Evolutionary conservation across 805 yeast species (phyloP).

Genomic region (Monosporozyma servazzii): DNA sequence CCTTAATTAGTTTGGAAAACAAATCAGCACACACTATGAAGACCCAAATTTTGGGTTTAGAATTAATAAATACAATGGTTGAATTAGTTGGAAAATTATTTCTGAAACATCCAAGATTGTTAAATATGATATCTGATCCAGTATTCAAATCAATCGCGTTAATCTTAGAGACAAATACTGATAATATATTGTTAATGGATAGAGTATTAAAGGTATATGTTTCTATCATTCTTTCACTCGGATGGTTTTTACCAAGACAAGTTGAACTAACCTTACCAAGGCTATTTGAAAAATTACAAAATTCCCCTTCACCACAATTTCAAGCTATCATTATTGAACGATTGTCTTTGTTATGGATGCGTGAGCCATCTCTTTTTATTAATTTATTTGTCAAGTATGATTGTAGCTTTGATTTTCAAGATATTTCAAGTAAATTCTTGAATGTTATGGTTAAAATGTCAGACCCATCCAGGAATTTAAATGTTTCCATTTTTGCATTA

Average conservation of each 20-base stretch:
- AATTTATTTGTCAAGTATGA: conserved; percentile 75
- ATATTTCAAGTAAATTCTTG: conserved; percentile 57
- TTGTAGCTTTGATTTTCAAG: conserved; percentile 81
- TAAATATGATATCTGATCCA: conserved; percentile 64
- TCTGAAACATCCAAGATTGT: conserved; percentile 51
- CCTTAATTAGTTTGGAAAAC: conserved; percentile 73
- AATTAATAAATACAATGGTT: conserved; percentile 64
- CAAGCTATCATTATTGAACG: conserved; percentile 82
- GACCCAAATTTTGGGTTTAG: conserved; percentile 54
- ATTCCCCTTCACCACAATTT: conserved; percentile 23
- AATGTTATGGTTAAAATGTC: conserved; percentile 68
- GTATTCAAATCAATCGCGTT: conserved; percentile 77
- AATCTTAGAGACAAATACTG: conserved; percentile 53
- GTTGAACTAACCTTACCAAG: conserved; percentile 62
- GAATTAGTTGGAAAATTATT: conserved; percentile 68
- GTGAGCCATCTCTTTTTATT: conserved; percentile 70
- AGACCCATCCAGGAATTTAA: conserved; percentile 63
- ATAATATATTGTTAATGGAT: conserved; percentile 62
- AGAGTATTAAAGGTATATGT: conserved; percentile 68
- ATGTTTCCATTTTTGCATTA: conserved; percentile 85
- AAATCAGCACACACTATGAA: conserved; percentile 68
- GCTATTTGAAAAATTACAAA: conserved; percentile 40
- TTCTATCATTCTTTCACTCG: conserved; percentile 59
- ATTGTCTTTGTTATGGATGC: conserved; percentile 68
- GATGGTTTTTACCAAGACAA: conserved; percentile 63